phyloP scores from a whole-genome alignment of 2,329 filamentous ascomycete genomes.

The Fusarium multiceps region DNA sequence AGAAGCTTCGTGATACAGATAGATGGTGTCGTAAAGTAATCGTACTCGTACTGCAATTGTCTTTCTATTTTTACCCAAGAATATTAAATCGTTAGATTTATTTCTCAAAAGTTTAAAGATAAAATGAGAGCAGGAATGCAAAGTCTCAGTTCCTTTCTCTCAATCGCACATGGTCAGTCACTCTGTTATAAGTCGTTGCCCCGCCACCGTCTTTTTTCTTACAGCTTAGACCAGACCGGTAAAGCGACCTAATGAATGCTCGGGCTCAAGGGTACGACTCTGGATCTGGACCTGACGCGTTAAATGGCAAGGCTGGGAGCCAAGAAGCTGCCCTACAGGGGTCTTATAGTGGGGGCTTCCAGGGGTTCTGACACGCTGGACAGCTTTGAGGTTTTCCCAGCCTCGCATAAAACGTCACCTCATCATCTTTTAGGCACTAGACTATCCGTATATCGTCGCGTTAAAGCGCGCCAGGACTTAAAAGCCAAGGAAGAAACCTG shows the following conservation, averaged over 20 bases:
- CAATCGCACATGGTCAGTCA: slow-evolving; percentile 9
- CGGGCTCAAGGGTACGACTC: not conserved
- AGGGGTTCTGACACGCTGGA: slow-evolving; percentile 38
- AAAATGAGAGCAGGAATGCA: slow-evolving; percentile 29
- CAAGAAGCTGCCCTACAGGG: slow-evolving; percentile 26
- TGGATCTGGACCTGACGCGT: slow-evolving; percentile 25
- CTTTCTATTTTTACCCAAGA: not conserved
- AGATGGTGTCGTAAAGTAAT: slow-evolving; percentile 7
- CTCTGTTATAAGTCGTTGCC: slow-evolving; percentile 59
- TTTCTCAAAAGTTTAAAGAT: slow-evolving; percentile 5
- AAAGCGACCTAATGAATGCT: slow-evolving; percentile 39
- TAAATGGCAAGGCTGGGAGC: slow-evolving; percentile 53
- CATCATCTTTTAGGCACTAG: not conserved
- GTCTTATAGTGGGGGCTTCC: slow-evolving; percentile 18
- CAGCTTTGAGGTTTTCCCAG: slow-evolving; percentile 22
- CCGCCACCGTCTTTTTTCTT: slow-evolving; percentile 57
- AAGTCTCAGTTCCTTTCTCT: slow-evolving; percentile 4
- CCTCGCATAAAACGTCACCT: slow-evolving; percentile 40
- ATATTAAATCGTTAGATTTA: not conserved
- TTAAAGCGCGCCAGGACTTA: slow-evolving; percentile 20
- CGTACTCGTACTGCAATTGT: not conserved
- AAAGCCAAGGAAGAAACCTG: not conserved
- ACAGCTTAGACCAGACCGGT: not conserved
- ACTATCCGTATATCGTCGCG: slow-evolving; percentile 3
- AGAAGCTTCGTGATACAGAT: slow-evolving; percentile 11